phyloP scores from a whole-genome alignment of 2,329 filamentous ascomycete genomes.

The Rutstroemia sp. region DNA sequence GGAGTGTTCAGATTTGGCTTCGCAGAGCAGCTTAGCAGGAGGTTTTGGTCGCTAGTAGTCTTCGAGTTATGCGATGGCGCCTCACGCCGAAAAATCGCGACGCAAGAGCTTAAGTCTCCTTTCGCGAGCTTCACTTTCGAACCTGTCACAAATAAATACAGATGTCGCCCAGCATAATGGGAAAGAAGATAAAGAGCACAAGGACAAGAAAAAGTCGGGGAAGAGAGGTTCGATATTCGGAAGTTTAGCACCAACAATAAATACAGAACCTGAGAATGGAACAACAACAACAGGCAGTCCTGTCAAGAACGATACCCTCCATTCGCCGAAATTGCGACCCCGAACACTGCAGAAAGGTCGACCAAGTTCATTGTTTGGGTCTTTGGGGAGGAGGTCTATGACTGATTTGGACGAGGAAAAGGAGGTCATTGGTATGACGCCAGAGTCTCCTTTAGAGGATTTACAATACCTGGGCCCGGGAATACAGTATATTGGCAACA shows the following conservation, averaged over 20 bases:
- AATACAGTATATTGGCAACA: constrained; percentile 9
- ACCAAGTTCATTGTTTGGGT: constrained; percentile 29
- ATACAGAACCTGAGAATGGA: constrained; percentile 16
- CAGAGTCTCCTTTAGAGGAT: constrained; percentile 22
- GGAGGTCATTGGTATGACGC: constrained; percentile 17
- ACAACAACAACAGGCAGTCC: constrained; percentile 15
- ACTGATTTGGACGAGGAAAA: constrained; percentile 21
- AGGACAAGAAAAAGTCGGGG: constrained; percentile 24
- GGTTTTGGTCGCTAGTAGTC: neutral
- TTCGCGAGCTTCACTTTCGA: constrained; percentile 17
- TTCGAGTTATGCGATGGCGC: constrained; percentile 23
- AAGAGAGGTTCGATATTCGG: constrained; percentile 26
- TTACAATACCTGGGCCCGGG: constrained; percentile 5
- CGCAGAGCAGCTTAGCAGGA: constrained; percentile 7
- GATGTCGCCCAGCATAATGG: constrained; percentile 14
- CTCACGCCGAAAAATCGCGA: constrained; percentile 15
- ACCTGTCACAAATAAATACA: constrained; percentile 24
- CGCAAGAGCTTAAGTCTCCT: constrained; percentile 28
- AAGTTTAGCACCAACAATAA: constrained; percentile 10
- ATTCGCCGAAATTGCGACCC: constrained; percentile 23
- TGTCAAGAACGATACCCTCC: constrained; percentile 13
- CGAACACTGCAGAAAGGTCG: constrained; percentile 26
- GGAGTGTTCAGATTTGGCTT: constrained; percentile 3
- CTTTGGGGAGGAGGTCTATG: constrained; percentile 27
- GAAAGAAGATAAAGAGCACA: constrained; percentile 18